Conservation (phyloP, 345 rosid species). For the Dipteronia dyeriana region DNA sequence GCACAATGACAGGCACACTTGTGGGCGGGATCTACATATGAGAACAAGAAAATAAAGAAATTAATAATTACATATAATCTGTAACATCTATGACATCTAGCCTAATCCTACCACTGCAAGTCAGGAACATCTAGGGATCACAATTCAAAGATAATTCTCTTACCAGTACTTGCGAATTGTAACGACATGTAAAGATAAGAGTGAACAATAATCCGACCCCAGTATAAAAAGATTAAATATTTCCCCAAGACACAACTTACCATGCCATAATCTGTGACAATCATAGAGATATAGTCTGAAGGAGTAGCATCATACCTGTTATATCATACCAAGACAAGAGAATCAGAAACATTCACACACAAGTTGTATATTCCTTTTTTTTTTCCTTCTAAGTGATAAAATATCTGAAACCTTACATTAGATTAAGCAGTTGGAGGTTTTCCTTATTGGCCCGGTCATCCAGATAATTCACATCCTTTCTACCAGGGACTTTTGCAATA, state of each 20-base stretch:
- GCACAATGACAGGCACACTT: slow-evolving; percentile 80
- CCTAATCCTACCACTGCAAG: background rate
- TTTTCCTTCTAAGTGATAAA: background rate
- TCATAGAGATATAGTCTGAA: slow-evolving; percentile 72
- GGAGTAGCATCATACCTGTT: slow-evolving; percentile 83
- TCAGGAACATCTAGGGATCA: background rate
- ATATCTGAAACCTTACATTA: slow-evolving; percentile 46
- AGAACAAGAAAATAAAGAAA: background rate
- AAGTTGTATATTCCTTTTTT: background rate
- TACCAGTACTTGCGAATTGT: background rate
- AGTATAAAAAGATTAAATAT: background rate
- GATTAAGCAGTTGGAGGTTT: slow-evolving; percentile 65
- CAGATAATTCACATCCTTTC: slow-evolving; percentile 36
- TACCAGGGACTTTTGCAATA: slow-evolving; percentile 49
- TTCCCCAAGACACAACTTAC: slow-evolving; percentile 35
- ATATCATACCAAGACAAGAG: background rate
- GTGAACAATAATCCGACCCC: background rate
- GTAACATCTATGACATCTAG: background rate
- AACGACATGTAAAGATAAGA: background rate
- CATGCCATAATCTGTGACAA: slow-evolving; percentile 81
- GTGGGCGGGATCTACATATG: slow-evolving; percentile 63
- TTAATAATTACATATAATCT: background rate
- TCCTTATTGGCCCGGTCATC: slow-evolving; percentile 41
- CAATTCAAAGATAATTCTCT: background rate
- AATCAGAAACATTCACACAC: slow-evolving; percentile 17